These are phyloP conservation scores for Nidularia pulvinata DNA, from an alignment of 768 basidiomycete species.

Conservation along the genomic window DNA sequence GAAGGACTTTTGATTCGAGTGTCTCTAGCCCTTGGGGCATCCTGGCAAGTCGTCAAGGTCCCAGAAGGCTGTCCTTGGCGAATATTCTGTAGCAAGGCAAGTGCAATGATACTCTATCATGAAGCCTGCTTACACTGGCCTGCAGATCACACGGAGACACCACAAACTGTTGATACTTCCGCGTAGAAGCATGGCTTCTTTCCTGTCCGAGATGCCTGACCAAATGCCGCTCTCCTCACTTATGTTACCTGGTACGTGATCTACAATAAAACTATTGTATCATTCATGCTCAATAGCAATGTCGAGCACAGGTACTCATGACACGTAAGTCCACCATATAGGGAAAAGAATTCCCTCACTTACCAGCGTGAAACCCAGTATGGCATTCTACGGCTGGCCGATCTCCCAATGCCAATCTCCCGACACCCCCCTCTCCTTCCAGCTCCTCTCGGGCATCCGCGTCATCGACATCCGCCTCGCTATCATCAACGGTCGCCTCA, in stretches of 20 bases:
- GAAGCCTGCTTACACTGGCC: neutral
- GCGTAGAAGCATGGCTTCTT: slow-evolving; percentile 57
- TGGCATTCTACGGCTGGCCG: slow-evolving; percentile 87
- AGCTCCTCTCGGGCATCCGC: slow-evolving; percentile 79
- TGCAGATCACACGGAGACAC: slow-evolving; percentile 44
- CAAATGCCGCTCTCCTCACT: slow-evolving; percentile 66
- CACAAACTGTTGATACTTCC: slow-evolving; percentile 56
- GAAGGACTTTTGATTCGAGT: slow-evolving; percentile 21
- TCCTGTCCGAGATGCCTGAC: slow-evolving; percentile 63
- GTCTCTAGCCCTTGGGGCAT: slow-evolving; percentile 26
- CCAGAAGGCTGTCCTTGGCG: slow-evolving; percentile 53
- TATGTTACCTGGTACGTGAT: slow-evolving; percentile 69
- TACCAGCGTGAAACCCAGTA: slow-evolving; percentile 31
- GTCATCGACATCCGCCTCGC: slow-evolving; percentile 82
- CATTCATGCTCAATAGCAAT: slow-evolving; percentile 10
- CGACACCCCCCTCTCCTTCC: slow-evolving; percentile 57
- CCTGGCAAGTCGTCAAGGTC: slow-evolving; percentile 44
- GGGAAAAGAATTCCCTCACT: neutral
- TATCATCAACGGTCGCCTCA: slow-evolving; percentile 57
- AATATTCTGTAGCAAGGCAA: slow-evolving; percentile 54
- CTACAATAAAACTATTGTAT: slow-evolving; percentile 20
- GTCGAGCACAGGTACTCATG: slow-evolving; percentile 54
- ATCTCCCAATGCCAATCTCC: slow-evolving; percentile 84
- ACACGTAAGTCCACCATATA: slow-evolving; percentile 46
- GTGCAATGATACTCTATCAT: slow-evolving; percentile 9